These are phyloP conservation scores for Phytophthora quininea DNA, from an alignment of 352 stramenopile genomes.

Conservation along the genomic window DNA sequence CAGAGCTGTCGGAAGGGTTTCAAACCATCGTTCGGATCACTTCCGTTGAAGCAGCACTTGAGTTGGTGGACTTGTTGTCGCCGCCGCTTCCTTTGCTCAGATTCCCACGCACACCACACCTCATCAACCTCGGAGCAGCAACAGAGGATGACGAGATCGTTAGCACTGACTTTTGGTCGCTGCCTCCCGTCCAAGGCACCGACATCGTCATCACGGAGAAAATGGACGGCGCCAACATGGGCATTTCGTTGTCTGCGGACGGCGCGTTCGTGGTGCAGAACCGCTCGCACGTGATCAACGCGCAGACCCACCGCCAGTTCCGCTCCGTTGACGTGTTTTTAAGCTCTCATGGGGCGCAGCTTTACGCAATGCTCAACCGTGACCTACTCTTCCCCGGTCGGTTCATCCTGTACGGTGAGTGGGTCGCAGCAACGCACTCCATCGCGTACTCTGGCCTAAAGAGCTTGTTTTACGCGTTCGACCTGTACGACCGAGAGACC, in stretches of 20 bases:
- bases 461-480: slow-evolving; percentile 81
- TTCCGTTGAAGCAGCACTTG: slow-evolving; percentile 48
- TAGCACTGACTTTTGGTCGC: background rate
- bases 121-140: slow-evolving; percentile 61
- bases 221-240: slow-evolving; percentile 86
- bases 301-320: slow-evolving; percentile 72
- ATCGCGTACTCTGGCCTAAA: slow-evolving; percentile 74
- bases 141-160: slow-evolving; percentile 60
- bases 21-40: slow-evolving; percentile 54
- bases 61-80: slow-evolving; percentile 39
- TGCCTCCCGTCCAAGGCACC: slow-evolving; percentile 13
- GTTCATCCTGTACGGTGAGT: slow-evolving; percentile 86
- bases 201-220: slow-evolving; percentile 80
- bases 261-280: slow-evolving; percentile 78
- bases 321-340: slow-evolving; percentile 67
- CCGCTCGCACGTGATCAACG: slow-evolving; percentile 69
- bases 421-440: slow-evolving; percentile 80
- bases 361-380: slow-evolving; percentile 53
- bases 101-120: slow-evolving; percentile 66
- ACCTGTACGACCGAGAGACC: slow-evolving; percentile 73
- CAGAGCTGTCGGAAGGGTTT: slow-evolving; percentile 56
- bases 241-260: slow-evolving; percentile 63
- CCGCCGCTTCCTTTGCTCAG: slow-evolving; percentile 54
- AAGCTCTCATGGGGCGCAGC: slow-evolving; percentile 35
- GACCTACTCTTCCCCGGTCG: slow-evolving; percentile 63